A percentile compares a stretch with the other conserved stretches of the same genome.
phyloP scores from a whole-genome alignment of 2,329 filamentous ascomycete species.

The Cadophora sp. region DNA sequence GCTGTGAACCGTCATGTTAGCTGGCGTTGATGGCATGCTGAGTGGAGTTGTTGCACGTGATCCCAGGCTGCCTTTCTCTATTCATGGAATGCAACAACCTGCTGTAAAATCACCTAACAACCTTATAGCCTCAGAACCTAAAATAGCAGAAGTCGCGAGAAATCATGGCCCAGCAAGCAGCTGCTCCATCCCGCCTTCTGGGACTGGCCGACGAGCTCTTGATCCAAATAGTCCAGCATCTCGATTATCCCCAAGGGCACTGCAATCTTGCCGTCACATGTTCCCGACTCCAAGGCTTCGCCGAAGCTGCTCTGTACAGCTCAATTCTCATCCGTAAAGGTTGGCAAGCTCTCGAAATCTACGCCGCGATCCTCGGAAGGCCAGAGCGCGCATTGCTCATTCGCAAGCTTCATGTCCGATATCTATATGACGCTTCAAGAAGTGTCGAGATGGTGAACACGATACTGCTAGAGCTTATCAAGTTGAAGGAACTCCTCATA shows the following conservation, averaged over 20 bases:
- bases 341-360: background rate
- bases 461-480: background rate
- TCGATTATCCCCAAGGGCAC: constrained; percentile 4
- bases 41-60: background rate
- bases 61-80: background rate
- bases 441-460: constrained; percentile 9
- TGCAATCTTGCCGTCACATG: constrained; percentile 4
- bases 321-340: constrained; percentile 14
- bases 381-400: constrained; percentile 5
- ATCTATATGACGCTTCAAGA: background rate
- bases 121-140: background rate
- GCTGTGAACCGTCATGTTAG: background rate
- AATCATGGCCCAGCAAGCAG: background rate
- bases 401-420: constrained; percentile 12
- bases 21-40: background rate
- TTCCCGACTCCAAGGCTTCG: constrained; percentile 13
- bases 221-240: constrained; percentile 7
- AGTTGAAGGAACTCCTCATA: constrained; percentile 6
- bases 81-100: background rate
- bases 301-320: constrained; percentile 13
- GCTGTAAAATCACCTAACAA: background rate
- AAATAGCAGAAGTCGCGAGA: background rate
- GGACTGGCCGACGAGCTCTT: constrained; percentile 15
- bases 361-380: background rate
- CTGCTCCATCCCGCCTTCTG: background rate